Conservation (phyloP, 78 protist genomes). For the Speleostelium caveatum region DNA sequence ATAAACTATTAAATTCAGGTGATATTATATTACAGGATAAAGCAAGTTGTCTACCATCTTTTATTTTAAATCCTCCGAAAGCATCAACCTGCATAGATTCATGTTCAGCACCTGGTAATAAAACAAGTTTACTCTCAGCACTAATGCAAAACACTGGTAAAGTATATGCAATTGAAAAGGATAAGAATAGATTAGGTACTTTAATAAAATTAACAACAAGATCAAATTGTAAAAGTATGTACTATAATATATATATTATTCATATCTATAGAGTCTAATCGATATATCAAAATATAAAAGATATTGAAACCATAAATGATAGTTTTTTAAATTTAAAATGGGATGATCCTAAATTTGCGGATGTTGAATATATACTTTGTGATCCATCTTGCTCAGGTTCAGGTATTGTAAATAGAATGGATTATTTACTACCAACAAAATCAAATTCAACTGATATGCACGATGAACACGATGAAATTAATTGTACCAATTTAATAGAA, state of each 20-base stretch:
- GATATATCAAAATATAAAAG: constrained; percentile 8
- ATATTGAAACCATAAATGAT: constrained; percentile 67
- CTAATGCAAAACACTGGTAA: constrained; percentile 76
- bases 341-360: constrained; percentile 63
- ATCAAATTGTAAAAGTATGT: constrained; percentile 73
- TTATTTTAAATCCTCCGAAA: constrained; percentile 41
- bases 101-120: constrained; percentile 83
- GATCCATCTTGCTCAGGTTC: constrained; percentile 84
- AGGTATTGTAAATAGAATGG: constrained; percentile 81
- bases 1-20: constrained; percentile 35
- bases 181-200: constrained; percentile 35
- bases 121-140: constrained; percentile 50
- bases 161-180: constrained; percentile 79
- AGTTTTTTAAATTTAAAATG: constrained; percentile 67
- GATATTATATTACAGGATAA: constrained; percentile 79
- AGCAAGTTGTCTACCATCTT: constrained; percentile 81
- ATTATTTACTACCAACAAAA: constrained; percentile 62
- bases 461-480: constrained; percentile 42
- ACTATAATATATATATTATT: not conserved
- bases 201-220: constrained; percentile 55
- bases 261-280: not conserved
- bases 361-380: constrained; percentile 73
- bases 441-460: constrained; percentile 17
- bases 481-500: not conserved
- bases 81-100: constrained; percentile 35